Conservation (phyloP, 148 eudicot species). For the Chenopodium suecicum region DNA sequence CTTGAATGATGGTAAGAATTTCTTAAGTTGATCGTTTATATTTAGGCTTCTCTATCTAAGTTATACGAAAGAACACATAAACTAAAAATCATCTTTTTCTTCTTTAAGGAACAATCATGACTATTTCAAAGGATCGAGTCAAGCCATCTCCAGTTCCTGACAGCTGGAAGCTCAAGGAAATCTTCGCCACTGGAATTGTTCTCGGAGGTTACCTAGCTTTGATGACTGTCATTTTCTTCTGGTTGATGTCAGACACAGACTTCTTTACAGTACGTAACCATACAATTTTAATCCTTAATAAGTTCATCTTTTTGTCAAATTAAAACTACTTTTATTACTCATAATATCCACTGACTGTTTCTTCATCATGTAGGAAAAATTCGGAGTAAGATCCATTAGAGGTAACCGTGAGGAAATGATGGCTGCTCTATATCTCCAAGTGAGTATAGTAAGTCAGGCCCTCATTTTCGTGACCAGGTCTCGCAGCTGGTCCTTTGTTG, state of each 20-base stretch:
- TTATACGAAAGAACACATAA: neutral
- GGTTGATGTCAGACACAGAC: slow-evolving; percentile 68
- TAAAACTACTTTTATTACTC: neutral
- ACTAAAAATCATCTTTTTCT: neutral
- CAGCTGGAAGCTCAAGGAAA: slow-evolving; percentile 95
- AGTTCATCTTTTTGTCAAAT: neutral
- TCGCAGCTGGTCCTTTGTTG: slow-evolving; percentile 80
- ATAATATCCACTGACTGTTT: neutral
- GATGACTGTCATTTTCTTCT: slow-evolving; percentile 93
- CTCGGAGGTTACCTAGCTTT: slow-evolving; percentile 88
- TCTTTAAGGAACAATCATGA: slow-evolving; percentile 83
- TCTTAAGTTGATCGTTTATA: neutral
- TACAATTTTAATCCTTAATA: neutral
- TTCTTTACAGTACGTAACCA: slow-evolving; percentile 66
- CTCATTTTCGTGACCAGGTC: slow-evolving; percentile 92
- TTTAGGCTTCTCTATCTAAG: neutral
- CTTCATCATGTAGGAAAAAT: slow-evolving; percentile 47
- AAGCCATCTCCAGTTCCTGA: slow-evolving; percentile 94
- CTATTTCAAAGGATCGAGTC: slow-evolving; percentile 94
- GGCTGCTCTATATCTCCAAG: slow-evolving; percentile 95
- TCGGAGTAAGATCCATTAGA: slow-evolving; percentile 54
- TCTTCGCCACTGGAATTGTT: slow-evolving; percentile 85
- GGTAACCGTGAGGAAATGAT: slow-evolving; percentile 52
- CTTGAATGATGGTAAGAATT: slow-evolving; percentile 75
- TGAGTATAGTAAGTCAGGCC: slow-evolving; percentile 93